These are phyloP conservation scores for Arabidopsis suecica DNA, from an alignment of 345 rosid species.

Conservation along the genomic window DNA sequence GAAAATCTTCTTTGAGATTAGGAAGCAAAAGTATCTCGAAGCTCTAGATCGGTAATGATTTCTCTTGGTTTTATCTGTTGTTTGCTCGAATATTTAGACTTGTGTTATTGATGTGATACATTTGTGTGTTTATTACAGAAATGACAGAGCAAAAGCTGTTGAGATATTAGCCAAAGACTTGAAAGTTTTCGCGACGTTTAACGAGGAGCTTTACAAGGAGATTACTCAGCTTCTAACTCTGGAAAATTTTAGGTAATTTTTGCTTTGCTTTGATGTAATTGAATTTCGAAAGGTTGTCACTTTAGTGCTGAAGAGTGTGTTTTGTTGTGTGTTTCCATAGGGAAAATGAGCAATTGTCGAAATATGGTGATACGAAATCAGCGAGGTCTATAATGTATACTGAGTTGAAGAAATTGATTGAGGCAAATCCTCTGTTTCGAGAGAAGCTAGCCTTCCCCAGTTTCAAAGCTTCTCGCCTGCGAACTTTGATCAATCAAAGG, in stretches of 20 bases:
- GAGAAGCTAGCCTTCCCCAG: conserved; percentile 82
- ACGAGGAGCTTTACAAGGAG: conserved; percentile 88
- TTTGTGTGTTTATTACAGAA: conserved; percentile 50
- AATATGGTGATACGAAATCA: conserved; percentile 93
- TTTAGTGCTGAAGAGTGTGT: conserved; percentile 30
- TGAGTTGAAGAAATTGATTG: conserved; percentile 85
- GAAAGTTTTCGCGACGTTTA: conserved; percentile 85
- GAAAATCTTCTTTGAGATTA: conserved; percentile 65
- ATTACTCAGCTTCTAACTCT: conserved; percentile 90
- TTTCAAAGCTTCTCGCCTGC: conserved; percentile 74
- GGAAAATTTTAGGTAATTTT: conserved; percentile 70
- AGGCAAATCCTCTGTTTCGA: conserved; percentile 87
- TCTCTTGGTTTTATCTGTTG: background rate
- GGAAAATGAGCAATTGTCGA: conserved; percentile 91
- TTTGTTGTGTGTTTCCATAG: conserved; percentile 38
- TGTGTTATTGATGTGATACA: conserved; percentile 13
- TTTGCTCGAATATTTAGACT: background rate
- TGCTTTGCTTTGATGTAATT: background rate
- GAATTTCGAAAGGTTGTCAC: background rate
- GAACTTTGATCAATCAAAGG: conserved; percentile 95
- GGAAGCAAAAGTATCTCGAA: conserved; percentile 69
- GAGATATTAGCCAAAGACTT: conserved; percentile 84
- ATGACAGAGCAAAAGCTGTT: conserved; percentile 85
- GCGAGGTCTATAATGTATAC: conserved; percentile 85
- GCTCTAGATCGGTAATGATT: conserved; percentile 58